Evolutionary conservation across 192 early-diverging fungal species (phyloP).

Genomic region (Backusella mclennaniae): DNA sequence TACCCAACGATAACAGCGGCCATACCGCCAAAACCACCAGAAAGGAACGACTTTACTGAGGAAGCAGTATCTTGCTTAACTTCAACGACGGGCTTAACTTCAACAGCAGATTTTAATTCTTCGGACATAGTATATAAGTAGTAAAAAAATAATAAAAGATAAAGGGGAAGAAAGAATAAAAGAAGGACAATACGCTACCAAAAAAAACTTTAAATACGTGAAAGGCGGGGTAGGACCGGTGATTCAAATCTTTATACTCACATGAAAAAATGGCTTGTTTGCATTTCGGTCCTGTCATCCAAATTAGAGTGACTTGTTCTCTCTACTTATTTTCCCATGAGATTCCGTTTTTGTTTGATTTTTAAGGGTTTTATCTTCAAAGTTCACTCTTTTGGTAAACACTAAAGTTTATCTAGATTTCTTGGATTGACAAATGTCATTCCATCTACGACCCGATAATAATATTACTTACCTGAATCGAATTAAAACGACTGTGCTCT

Average conservation of each 20-base stretch:
- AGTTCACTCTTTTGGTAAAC: too few species aligned
- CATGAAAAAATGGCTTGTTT: neutral
- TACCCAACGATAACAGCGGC: slow-evolving; percentile 72
- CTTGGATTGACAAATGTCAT: too few species aligned
- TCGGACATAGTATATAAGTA: neutral
- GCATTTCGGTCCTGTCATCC: slow-evolving; percentile 6
- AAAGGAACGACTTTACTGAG: slow-evolving; percentile 84
- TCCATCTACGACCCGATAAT: too few species aligned
- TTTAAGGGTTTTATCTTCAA: neutral
- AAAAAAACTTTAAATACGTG: slow-evolving; percentile 10
- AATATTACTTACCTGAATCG: too few species aligned
- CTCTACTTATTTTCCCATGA: neutral
- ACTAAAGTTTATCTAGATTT: too few species aligned
- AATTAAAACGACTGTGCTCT: too few species aligned
- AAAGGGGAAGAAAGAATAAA: neutral
- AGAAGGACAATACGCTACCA: neutral
- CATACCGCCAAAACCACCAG: slow-evolving; percentile 91
- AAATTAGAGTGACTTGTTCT: slow-evolving; percentile 7
- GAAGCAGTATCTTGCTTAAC: slow-evolving; percentile 36
- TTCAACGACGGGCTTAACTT: neutral
- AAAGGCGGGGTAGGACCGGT: neutral
- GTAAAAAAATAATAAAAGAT: neutral
- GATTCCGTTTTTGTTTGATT: neutral
- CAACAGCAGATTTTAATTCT: slow-evolving; percentile 7
- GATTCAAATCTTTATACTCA: neutral